Conservation (phyloP, 208 protist species). For the Acanthamoeba divionensis region DNA sequence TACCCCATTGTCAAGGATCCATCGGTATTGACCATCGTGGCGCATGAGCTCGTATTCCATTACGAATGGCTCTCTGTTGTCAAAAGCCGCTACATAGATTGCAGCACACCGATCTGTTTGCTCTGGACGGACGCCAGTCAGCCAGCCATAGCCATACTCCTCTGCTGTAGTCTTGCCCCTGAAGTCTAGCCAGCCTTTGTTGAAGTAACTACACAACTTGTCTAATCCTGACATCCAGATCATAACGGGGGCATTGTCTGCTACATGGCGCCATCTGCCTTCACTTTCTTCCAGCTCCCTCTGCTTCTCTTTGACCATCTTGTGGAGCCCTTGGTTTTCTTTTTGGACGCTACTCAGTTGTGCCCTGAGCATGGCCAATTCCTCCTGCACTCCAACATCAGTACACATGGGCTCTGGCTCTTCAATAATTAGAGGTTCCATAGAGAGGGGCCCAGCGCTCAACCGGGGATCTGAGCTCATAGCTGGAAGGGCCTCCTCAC, state of each 20-base stretch:
- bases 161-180: background rate
- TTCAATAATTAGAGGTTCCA: no score
- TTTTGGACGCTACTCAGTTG: background rate
- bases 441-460: no score
- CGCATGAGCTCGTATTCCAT: constrained; percentile 8
- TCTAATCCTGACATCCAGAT: background rate
- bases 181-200: constrained; percentile 17
- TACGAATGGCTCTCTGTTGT: background rate
- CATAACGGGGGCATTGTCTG: background rate
- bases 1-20: constrained; percentile 40
- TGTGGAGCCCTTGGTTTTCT: background rate
- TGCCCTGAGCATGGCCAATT: background rate
- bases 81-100: background rate
- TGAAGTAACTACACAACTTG: constrained; percentile 20
- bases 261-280: background rate
- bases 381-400: no score
- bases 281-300: background rate
- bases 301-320: background rate
- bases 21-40: constrained; percentile 8
- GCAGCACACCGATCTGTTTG: background rate
- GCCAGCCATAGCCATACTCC: background rate
- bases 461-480: no score
- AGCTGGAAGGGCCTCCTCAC: no score
- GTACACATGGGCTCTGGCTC: no score
- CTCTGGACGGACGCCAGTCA: background rate